Evolutionary conservation across 1,139 yeast genomes (phyloP).

Genomic region (Suzukiozyma palmioleophila): DNA sequence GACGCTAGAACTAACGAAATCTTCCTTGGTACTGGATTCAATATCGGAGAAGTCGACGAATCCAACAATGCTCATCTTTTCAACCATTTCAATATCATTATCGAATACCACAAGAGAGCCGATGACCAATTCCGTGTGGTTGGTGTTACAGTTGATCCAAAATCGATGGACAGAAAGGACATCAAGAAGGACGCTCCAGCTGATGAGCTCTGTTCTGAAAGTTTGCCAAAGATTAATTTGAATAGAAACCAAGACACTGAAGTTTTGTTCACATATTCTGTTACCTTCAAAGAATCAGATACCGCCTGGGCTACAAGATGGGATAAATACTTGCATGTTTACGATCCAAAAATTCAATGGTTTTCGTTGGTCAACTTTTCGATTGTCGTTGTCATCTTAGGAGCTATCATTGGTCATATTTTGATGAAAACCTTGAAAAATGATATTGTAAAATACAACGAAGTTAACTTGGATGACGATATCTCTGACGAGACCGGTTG

Average conservation of each 20-base stretch:
- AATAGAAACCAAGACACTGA: constrained; percentile 24
- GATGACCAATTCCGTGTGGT: constrained; percentile 76
- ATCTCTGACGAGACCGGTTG: constrained; percentile 94
- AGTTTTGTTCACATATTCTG: constrained; percentile 42
- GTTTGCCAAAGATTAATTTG: constrained; percentile 28
- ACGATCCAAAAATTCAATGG: constrained; percentile 95
- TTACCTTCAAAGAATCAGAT: constrained; percentile 57
- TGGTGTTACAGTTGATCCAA: constrained; percentile 77
- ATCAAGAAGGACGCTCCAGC: constrained; percentile 18
- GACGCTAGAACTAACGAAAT: constrained; percentile 55
- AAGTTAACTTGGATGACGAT: constrained; percentile 81
- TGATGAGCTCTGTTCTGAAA: constrained; percentile 32
- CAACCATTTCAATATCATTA: constrained; percentile 74
- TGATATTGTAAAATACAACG: constrained; percentile 87
- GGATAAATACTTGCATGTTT: constrained; percentile 92
- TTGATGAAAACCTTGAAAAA: constrained; percentile 74
- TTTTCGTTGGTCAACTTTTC: constrained; percentile 84
- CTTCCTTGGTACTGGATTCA: constrained; percentile 79
- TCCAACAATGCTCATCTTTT: constrained; percentile 50
- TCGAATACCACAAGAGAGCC: constrained; percentile 82
- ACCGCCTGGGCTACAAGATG: constrained; percentile 98
- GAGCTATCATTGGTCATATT: constrained; percentile 76
- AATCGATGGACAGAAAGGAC: constrained; percentile 49
- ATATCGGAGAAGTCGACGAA: constrained; percentile 61
- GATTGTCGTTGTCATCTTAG: constrained; percentile 70